Evolutionary conservation across 2,329 filamentous ascomycete species (phyloP).

Genomic region (Pyricularia grisea): DNA sequence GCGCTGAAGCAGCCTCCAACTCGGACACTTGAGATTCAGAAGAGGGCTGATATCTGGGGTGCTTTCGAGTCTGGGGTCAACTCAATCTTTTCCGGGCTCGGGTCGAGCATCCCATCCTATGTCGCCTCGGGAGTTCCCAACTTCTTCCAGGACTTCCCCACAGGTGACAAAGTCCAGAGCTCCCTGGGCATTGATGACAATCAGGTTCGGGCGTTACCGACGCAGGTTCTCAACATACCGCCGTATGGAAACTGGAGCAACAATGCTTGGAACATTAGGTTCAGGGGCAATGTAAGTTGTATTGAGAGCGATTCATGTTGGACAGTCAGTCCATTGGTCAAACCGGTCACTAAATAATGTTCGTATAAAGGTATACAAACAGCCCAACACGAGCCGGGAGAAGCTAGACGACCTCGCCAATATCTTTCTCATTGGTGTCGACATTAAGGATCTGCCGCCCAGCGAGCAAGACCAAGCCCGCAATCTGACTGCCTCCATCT

Average conservation of each 20-base stretch:
- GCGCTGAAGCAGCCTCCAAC: constrained; percentile 15
- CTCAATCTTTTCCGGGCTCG: constrained; percentile 39
- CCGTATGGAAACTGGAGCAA: constrained; percentile 70
- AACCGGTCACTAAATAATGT: not conserved
- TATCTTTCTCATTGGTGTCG: constrained; percentile 57
- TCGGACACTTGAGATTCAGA: not conserved
- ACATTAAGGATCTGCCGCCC: constrained; percentile 47
- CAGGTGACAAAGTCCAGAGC: constrained; percentile 48
- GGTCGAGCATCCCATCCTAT: constrained; percentile 47
- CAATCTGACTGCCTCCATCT: constrained; percentile 65
- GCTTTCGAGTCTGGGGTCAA: constrained; percentile 41
- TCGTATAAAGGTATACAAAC: constrained; percentile 50
- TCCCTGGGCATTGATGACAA: constrained; percentile 49
- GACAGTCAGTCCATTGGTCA: not conserved
- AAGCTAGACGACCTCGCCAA: constrained; percentile 63
- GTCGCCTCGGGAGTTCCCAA: constrained; percentile 56
- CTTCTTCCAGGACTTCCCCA: constrained; percentile 59
- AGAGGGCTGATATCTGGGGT: constrained; percentile 24
- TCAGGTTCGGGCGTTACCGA: constrained; percentile 53
- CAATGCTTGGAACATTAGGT: constrained; percentile 65
- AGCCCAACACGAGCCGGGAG: constrained; percentile 55
- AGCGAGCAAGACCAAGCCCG: constrained; percentile 57
- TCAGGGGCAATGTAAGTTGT: constrained; percentile 55
- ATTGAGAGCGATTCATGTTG: not conserved
- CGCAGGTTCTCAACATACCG: constrained; percentile 62